A percentile compares a stretch with the other conserved stretches of the same genome.
Conservation (phyloP, 768 basidiomycete species). For the Phylloporus arenicola region DNA sequence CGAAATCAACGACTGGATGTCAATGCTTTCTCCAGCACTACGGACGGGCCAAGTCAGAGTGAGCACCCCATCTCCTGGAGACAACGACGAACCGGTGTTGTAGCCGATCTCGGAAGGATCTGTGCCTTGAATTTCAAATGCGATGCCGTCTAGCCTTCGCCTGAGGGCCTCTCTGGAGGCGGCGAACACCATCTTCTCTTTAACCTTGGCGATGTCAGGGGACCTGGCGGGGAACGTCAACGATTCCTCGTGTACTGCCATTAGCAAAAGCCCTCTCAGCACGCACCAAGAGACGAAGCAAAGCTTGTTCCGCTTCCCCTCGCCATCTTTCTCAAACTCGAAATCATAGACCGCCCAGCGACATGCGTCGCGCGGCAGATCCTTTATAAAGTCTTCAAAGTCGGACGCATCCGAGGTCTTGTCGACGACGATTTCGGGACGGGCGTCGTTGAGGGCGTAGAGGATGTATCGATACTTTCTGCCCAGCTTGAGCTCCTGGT, state of each 20-base stretch:
- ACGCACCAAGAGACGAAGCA: slow-evolving; percentile 75
- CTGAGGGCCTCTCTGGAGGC: slow-evolving; percentile 81
- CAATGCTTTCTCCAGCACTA: slow-evolving; percentile 20
- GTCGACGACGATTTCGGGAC: slow-evolving; percentile 73
- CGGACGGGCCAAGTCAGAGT: background rate
- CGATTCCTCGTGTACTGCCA: background rate
- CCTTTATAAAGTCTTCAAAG: slow-evolving; percentile 70
- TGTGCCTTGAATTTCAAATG: slow-evolving; percentile 81
- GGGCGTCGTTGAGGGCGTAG: slow-evolving; percentile 55
- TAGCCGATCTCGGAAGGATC: slow-evolving; percentile 68
- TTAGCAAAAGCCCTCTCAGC: no score
- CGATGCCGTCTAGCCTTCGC: slow-evolving; percentile 67
- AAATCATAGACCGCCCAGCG: slow-evolving; percentile 94
- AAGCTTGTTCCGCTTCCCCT: slow-evolving; percentile 77
- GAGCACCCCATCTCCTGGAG: background rate
- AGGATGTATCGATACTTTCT: slow-evolving; percentile 79
- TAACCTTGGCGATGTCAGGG: slow-evolving; percentile 80
- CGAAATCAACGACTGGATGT: slow-evolving; percentile 11
- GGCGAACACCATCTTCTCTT: slow-evolving; percentile 90
- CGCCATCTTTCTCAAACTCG: slow-evolving; percentile 63
- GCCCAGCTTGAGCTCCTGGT: slow-evolving; percentile 19
- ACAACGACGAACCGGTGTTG: slow-evolving; percentile 51
- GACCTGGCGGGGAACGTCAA: slow-evolving; percentile 47
- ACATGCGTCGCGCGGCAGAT: slow-evolving; percentile 70
- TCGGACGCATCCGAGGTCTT: slow-evolving; percentile 47